Evolutionary conservation across 2,329 filamentous ascomycete species (phyloP).

Genomic region (Pseudogymnoascus sp.): DNA sequence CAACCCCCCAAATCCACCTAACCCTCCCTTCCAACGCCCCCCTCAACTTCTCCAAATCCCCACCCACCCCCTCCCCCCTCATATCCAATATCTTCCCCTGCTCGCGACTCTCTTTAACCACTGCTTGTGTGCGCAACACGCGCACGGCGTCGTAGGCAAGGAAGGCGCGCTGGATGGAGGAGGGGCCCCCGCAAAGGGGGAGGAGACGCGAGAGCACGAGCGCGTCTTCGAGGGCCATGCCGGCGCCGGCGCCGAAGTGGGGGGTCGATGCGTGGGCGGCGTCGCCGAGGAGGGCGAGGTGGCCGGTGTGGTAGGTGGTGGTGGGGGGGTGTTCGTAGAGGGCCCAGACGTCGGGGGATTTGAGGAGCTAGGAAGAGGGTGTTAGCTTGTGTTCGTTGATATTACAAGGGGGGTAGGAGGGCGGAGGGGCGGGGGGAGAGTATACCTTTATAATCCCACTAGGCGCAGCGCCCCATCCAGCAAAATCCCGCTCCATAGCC

Average conservation of each 20-base stretch:
- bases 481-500: conserved; percentile 34
- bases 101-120: conserved; percentile 32
- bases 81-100: conserved; percentile 23
- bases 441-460: conserved; percentile 17
- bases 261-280: conserved; percentile 48
- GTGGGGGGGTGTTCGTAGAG: conserved; percentile 45
- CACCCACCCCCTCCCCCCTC: conserved; percentile 3
- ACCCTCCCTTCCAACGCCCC: conserved; percentile 8
- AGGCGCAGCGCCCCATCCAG: conserved; percentile 31
- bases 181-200: conserved; percentile 11
- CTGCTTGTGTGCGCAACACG: conserved; percentile 30
- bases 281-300: conserved; percentile 44
- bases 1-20: conserved; percentile 18
- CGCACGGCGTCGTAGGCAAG: conserved; percentile 31
- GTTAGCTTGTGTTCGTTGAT: background rate
- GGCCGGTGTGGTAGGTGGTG: conserved; percentile 34
- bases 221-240: conserved; percentile 47
- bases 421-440: background rate
- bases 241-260: conserved; percentile 47
- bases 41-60: conserved; percentile 9
- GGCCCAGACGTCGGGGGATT: conserved; percentile 44
- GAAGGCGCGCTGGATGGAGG: conserved; percentile 28
- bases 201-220: conserved; percentile 35
- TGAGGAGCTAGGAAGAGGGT: conserved; percentile 30
- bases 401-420: background rate